Conservation (phyloP, 805 yeast species). For the Cyberlindnera sargentensis region DNA sequence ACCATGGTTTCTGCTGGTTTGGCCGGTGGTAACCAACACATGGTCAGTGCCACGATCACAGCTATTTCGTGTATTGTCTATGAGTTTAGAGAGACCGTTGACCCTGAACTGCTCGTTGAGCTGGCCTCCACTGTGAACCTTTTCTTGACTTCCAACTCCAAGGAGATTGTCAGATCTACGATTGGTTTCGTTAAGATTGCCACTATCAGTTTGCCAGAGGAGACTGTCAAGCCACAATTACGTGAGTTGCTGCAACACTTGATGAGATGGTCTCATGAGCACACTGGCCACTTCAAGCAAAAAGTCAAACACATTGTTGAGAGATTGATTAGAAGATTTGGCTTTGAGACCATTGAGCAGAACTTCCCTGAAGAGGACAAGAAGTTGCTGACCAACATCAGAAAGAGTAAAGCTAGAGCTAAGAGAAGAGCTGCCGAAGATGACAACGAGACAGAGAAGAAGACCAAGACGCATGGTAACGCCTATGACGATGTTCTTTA, state of each 20-base stretch:
- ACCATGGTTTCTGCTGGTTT: conserved; percentile 95
- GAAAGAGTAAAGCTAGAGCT: conserved; percentile 78
- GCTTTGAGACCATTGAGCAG: conserved; percentile 75
- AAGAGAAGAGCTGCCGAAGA: conserved; percentile 57
- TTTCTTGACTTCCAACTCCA: conserved; percentile 81
- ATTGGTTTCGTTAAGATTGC: conserved; percentile 93
- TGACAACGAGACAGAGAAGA: conserved; percentile 21
- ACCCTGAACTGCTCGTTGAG: conserved; percentile 57
- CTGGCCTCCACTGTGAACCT: conserved; percentile 81
- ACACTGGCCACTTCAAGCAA: conserved; percentile 88
- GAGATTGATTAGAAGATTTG: conserved; percentile 83
- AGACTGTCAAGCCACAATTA: conserved; percentile 59
- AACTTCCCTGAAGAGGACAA: conserved; percentile 87
- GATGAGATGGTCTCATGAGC: conserved; percentile 92
- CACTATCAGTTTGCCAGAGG: conserved; percentile 74
- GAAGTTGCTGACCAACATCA: conserved; percentile 77
- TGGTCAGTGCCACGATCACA: conserved; percentile 94
- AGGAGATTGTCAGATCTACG: conserved; percentile 91
- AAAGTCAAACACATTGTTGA: conserved; percentile 88
- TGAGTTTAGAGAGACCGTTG: conserved; percentile 70
- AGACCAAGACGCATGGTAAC: conserved; percentile 51
- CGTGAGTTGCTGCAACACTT: conserved; percentile 61
- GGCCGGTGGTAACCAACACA: conserved; percentile 89
- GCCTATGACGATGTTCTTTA: conserved; percentile 92
- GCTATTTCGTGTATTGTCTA: conserved; percentile 81